Evolutionary conservation across 2,329 filamentous ascomycete species (phyloP).

Genomic region (Beauveria caledonica): DNA sequence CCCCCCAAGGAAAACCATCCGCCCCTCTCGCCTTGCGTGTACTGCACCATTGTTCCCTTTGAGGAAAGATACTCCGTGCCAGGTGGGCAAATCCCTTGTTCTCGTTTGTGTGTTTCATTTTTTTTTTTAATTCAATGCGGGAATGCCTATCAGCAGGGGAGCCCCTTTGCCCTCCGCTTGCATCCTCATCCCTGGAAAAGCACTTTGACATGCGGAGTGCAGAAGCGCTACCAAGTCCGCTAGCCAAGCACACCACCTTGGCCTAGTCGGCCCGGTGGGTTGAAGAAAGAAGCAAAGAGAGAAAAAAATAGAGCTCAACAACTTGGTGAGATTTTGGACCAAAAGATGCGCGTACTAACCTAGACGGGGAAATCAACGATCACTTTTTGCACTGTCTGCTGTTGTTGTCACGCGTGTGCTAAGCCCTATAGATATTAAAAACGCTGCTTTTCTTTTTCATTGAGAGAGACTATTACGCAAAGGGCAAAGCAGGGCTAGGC

Average conservation of each 20-base stretch:
- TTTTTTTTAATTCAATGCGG: not conserved
- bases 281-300: not conserved
- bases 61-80: not conserved
- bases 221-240: not conserved
- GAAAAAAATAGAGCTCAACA: not conserved
- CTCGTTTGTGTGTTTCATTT: not conserved
- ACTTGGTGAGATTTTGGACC: not conserved
- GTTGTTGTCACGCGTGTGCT: not conserved
- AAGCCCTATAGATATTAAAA: conserved; percentile 10
- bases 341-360: not conserved
- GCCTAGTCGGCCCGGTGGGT: not conserved
- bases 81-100: not conserved
- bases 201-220: not conserved
- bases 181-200: not conserved
- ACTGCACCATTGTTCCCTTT: conserved; percentile 4
- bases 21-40: not conserved
- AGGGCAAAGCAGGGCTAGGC: not conserved
- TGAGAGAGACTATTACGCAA: not conserved
- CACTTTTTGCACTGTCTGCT: not conserved
- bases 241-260: not conserved
- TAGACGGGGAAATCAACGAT: not conserved
- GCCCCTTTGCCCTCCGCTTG: not conserved
- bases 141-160: not conserved
- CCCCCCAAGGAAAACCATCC: not conserved
- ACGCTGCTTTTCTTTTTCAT: not conserved